phyloP scores from a whole-genome alignment of 805 yeast genomes.

The Kuraishia capsulata region DNA sequence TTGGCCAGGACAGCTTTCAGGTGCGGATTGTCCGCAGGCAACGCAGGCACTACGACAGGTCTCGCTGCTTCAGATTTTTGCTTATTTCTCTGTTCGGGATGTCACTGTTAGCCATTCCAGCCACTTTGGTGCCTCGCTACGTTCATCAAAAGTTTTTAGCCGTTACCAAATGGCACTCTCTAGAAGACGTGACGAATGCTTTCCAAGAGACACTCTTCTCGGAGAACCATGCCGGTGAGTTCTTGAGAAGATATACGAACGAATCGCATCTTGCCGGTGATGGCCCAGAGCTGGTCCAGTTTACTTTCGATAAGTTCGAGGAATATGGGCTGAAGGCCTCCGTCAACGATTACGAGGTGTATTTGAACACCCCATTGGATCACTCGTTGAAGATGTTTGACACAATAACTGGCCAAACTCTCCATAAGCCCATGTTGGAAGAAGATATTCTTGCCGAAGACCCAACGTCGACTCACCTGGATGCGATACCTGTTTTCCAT shows the following conservation, averaged over 20 bases:
- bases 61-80: background rate
- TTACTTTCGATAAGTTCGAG: slow-evolving; percentile 49
- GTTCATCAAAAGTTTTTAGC: background rate
- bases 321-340: slow-evolving; percentile 50
- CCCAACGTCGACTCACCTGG: slow-evolving; percentile 34
- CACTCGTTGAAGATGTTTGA: slow-evolving; percentile 37
- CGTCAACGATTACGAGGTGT: slow-evolving; percentile 53
- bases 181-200: background rate
- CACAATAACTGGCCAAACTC: slow-evolving; percentile 19
- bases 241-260: slow-evolving; percentile 44
- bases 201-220: background rate
- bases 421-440: slow-evolving; percentile 38
- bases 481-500: slow-evolving; percentile 60
- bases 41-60: background rate
- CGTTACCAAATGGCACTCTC: background rate
- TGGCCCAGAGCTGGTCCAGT: slow-evolving; percentile 38
- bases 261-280: slow-evolving; percentile 55
- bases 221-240: slow-evolving; percentile 10
- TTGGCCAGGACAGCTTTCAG: background rate
- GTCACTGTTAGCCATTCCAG: background rate
- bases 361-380: slow-evolving; percentile 52
- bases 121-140: background rate
- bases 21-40: background rate
- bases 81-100: background rate
- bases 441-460: slow-evolving; percentile 42